Base-by-base conservation (phyloP, 1,139 yeast genomes). In the Yamadazyma buinensis region DNA sequence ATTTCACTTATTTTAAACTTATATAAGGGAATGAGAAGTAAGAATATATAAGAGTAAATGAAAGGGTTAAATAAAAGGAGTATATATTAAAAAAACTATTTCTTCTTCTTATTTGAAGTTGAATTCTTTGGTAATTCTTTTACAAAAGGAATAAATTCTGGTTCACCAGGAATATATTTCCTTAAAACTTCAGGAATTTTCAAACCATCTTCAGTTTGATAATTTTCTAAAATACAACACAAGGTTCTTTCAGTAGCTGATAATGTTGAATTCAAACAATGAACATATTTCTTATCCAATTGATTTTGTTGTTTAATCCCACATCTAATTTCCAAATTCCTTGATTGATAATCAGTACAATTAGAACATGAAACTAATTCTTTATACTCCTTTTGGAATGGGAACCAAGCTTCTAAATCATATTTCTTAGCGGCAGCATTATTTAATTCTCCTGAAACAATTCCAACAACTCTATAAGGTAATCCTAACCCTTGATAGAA, bases 391-490 rank as follows among this genome's bases (percentile, higher is more conserved):
- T 88, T 77, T 75, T 92, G 98, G 85, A 75, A 92, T 57, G 99
- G 99, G 95, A 92, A 94, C 99, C 99, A 92, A 31, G 99, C 99
- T 73, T 92, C 99, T 59, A 92, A 76, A 68, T 92, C 99, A 72
- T 83, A 92, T 68, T 92, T 92, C 75, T 92, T 92, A 48, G 98
- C 97, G 42, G 98, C 98, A 37, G 99, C 97, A 53, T 94, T 92
- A 76, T 94, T 94, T 60, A 94, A 80, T 69, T 92, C 99, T 49
- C 98, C 98, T 42, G 96, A 86, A 42, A 94, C 98, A 64, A 94
- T 92, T 49, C 95, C 95, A 43, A 94, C 98, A 41, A 92, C 94
- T 64, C 97, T 80, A 76, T 92, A 92, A 44, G 98, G 98, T 54
- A 92, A 70, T 30, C 90, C 90, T 51, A 92, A 78, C 25, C 95